Evolutionary conservation across 352 stramenopile species (phyloP), one percentile per base, ranked within the genome.

Genomic region (Globisporangium paddicum): DNA sequence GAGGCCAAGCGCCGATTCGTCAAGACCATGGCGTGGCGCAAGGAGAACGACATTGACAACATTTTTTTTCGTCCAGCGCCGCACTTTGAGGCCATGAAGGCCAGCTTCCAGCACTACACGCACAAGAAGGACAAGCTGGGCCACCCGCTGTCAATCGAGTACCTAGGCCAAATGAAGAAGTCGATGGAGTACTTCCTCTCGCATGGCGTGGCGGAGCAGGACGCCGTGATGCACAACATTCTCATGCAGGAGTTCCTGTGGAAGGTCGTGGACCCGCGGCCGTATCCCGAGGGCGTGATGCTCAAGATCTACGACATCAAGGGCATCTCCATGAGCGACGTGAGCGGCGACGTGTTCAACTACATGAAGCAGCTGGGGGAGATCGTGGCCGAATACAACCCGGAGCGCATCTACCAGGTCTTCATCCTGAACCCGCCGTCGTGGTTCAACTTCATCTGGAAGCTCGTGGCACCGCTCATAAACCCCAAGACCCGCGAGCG

Each of bases 391-490:
- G 70, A 78, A 44, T 87, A 91, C 73, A 87, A 91, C 60, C 79
- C 82, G 3, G 82, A 91, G 62, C 77, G 82, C 18, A 73, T 87
- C 4, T 86, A 77, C 55, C 77, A 90, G 30, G 63, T 89, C 9
- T 87, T 91, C 51, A 82, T 91, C 63, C 52, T 91, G 45, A 89
- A 91, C 58, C 77, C 77, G 11, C 82, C 82, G 25, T 60, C 67
- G 10, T 91, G 82, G 82, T 91, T 91, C 50, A 87, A 85, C 54
- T 71, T 91, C 28, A 89, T 91, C 47, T 91, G 81, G 81, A 89
- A 89, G 58, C 55, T 91, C 11, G 76, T 86, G 18, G 82, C 77
- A 25, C 79, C 81, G n/a, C 63, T 89, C 26, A 70, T 91, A 26
- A 86, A 89, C 49, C 69, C 75, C 28, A 88, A 89, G 58, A 91